phyloP scores from a whole-genome alignment of 2,329 filamentous ascomycete genomes.

The Fusarium virguliforme region DNA sequence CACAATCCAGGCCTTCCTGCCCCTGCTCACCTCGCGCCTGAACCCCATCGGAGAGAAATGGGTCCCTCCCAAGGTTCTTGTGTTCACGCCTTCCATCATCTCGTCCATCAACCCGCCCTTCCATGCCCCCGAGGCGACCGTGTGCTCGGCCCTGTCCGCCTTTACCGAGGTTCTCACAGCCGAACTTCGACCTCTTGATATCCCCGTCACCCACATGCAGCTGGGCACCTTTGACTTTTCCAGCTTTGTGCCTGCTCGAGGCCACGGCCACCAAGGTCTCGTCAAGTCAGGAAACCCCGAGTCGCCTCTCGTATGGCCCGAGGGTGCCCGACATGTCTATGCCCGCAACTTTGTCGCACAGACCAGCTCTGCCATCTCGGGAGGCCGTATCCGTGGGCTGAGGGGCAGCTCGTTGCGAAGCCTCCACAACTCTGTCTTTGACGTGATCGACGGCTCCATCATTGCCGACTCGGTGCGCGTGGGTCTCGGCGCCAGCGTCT shows the following conservation, averaged over 20 bases:
- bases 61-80: constrained; percentile 77
- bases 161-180: constrained; percentile 86
- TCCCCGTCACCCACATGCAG: constrained; percentile 89
- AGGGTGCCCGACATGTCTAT: constrained; percentile 73
- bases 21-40: constrained; percentile 77
- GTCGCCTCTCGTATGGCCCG: constrained; percentile 74
- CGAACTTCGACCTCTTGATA: constrained; percentile 82
- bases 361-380: constrained; percentile 69
- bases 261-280: constrained; percentile 55
- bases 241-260: constrained; percentile 69
- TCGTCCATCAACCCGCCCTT: constrained; percentile 85
- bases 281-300: constrained; percentile 62
- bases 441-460: constrained; percentile 81
- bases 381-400: constrained; percentile 71
- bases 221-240: constrained; percentile 92
- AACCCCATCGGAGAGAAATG: constrained; percentile 67
- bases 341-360: constrained; percentile 74
- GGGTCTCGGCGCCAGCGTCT: constrained; percentile 86
- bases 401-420: constrained; percentile 82
- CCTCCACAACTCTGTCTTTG: constrained; percentile 90
- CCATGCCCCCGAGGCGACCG: constrained; percentile 87
- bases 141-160: constrained; percentile 88
- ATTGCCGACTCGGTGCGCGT: constrained; percentile 79
- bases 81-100: constrained; percentile 86
- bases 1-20: constrained; percentile 90